Percentiles rank a stretch among this genome's conserved stretches.
These are phyloP conservation scores for Gentiana dahurica DNA, from an alignment of 257 asterid species.

Conservation along the genomic window DNA sequence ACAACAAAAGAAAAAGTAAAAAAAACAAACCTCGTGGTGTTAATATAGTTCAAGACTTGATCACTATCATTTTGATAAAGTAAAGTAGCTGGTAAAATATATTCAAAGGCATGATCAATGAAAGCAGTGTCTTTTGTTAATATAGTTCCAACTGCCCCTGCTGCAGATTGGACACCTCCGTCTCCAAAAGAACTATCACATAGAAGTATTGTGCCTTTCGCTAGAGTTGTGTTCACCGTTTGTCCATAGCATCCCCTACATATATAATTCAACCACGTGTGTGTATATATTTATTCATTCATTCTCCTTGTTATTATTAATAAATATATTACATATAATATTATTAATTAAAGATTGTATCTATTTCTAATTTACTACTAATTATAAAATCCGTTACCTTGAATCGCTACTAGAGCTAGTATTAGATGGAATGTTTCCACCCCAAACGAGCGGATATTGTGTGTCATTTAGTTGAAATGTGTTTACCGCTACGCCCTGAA, in stretches of 20 bases:
- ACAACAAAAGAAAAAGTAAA: too few relatives aligned
- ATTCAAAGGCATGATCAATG: constrained; percentile 31
- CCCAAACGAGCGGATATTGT: constrained; percentile 56
- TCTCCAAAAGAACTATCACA: constrained; percentile 25
- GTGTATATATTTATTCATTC: neutral
- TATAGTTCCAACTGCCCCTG: constrained; percentile 40
- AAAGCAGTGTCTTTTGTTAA: constrained; percentile 19
- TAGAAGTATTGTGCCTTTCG: constrained; percentile 34
- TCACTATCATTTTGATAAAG: constrained; percentile 26
- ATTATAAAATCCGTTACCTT: constrained; percentile 19
- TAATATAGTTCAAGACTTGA: constrained; percentile 20
- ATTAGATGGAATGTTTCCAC: constrained; percentile 54
- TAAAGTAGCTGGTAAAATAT: constrained; percentile 39
- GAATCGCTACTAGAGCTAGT: constrained; percentile 20
- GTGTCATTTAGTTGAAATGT: constrained; percentile 40
- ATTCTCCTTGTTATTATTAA: neutral
- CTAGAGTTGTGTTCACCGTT: constrained; percentile 30
- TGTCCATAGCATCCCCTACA: constrained; percentile 28
- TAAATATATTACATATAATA: too few relatives aligned
- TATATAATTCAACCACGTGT: too few relatives aligned
- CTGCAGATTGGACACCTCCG: constrained; percentile 11
- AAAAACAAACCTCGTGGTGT: constrained; percentile 26
- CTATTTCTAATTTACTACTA: too few relatives aligned
- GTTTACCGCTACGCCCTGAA: constrained; percentile 53
- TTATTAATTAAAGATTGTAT: too few relatives aligned